Conservation (phyloP, 1,284 basidiomycete genomes). For the Microbotryum intermedium region DNA sequence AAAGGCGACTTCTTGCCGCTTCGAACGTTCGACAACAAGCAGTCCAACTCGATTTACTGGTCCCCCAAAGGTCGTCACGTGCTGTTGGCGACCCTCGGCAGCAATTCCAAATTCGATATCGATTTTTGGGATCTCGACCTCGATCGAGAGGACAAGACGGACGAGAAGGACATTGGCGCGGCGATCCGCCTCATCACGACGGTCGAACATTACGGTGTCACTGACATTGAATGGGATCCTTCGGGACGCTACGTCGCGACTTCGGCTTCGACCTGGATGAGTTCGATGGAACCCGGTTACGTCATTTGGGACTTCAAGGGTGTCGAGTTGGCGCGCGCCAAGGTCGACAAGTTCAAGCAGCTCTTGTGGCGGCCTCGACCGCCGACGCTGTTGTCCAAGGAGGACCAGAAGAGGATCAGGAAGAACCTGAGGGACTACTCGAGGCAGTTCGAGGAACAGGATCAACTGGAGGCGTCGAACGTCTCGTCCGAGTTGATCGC, state of each 20-base stretch:
- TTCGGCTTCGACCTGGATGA: constrained; percentile 89
- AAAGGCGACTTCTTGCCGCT: constrained; percentile 94
- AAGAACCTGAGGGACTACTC: constrained; percentile 89
- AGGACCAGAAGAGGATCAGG: constrained; percentile 78
- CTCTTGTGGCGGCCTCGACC: constrained; percentile 97
- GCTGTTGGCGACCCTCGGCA: constrained; percentile 90
- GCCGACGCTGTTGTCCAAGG: constrained; percentile 73
- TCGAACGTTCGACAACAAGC: constrained; percentile 72
- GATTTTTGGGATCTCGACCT: constrained; percentile 98
- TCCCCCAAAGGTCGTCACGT: constrained; percentile 94
- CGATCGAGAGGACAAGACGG: constrained; percentile 57
- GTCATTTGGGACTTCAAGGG: constrained; percentile 98
- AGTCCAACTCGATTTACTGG: constrained; percentile 94
- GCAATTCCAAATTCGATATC: constrained; percentile 88
- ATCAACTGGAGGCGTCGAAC: constrained; percentile 88
- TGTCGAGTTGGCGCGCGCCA: constrained; percentile 77
- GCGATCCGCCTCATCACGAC: constrained; percentile 73
- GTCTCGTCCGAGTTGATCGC: constrained; percentile 90
- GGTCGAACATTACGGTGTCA: constrained; percentile 96
- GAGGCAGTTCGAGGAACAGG: constrained; percentile 89
- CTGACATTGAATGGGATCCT: constrained; percentile 98
- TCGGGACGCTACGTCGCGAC: constrained; percentile 89
- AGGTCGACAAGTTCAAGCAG: constrained; percentile 91
- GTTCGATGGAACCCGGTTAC: constrained; percentile 91
- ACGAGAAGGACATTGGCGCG: constrained; percentile 62